These are phyloP conservation scores for Fragilaria crotonensis DNA, from an alignment of 108 stramenopile genomes.

Conservation along the genomic window DNA sequence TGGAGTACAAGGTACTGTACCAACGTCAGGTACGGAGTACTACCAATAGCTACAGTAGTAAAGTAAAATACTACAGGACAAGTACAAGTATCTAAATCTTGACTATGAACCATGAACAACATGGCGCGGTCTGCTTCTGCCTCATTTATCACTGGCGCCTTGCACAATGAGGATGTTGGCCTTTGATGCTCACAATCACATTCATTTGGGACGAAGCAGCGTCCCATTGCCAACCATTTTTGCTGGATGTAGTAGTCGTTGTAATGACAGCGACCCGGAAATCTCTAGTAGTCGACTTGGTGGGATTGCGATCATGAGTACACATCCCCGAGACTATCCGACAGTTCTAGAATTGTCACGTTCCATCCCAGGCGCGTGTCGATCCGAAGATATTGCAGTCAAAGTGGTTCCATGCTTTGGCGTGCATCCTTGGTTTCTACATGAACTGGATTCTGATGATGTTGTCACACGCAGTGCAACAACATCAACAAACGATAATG, in stretches of 20 bases:
- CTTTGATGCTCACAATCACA: slow-evolving; percentile 82
- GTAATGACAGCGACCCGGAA: background rate
- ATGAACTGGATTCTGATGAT: slow-evolving; percentile 38
- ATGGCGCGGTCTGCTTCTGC: no score
- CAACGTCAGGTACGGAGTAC: no score
- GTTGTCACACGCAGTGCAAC: slow-evolving; percentile 7
- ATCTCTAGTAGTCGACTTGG: slow-evolving; percentile 29
- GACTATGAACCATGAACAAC: no score
- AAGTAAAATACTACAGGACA: no score
- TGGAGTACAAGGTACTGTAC: no score
- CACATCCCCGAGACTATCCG: slow-evolving; percentile 74
- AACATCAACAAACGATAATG: slow-evolving; percentile 3
- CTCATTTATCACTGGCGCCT: no score
- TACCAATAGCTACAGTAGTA: no score
- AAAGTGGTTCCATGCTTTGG: slow-evolving; percentile 66
- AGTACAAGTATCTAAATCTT: no score
- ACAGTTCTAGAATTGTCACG: slow-evolving; percentile 22
- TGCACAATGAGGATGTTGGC: no score
- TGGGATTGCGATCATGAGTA: slow-evolving; percentile 80
- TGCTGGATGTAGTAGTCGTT: background rate
- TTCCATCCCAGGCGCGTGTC: slow-evolving; percentile 4
- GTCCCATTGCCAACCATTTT: slow-evolving; percentile 15
- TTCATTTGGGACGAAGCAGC: slow-evolving; percentile 55
- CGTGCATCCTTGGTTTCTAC: slow-evolving; percentile 83
- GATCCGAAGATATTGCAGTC: background rate